Percentiles rank a stretch among this genome's conserved stretches.
phyloP scores from a whole-genome alignment of 106 monocot species.

The Dendrobium nobile region DNA sequence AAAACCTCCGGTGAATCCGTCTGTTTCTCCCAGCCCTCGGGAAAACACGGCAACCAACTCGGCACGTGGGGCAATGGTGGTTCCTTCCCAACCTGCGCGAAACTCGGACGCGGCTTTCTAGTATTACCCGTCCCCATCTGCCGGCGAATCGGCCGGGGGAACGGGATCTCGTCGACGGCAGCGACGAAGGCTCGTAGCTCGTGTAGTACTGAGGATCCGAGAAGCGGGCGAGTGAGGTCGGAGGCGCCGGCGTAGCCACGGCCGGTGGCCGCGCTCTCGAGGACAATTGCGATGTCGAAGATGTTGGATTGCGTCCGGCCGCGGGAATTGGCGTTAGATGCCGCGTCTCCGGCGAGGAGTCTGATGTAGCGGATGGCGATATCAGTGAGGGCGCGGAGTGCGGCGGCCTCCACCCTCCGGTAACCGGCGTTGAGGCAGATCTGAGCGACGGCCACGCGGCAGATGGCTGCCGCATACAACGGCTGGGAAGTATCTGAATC shows the following conservation, averaged over 20 bases:
- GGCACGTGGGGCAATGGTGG: constrained; percentile 50
- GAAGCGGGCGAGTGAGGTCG: constrained; percentile 17
- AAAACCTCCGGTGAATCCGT: not conserved
- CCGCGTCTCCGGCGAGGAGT: constrained; percentile 28
- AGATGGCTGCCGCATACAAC: constrained; percentile 18
- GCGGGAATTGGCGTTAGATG: constrained; percentile 24
- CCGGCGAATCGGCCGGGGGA: constrained; percentile 29
- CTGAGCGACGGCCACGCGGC: constrained; percentile 47
- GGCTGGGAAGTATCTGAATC: not conserved
- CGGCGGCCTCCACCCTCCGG: constrained; percentile 28
- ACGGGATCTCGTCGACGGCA: constrained; percentile 39
- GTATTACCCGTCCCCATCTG: too few species aligned
- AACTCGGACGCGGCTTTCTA: not conserved
- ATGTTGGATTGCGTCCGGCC: constrained; percentile 53
- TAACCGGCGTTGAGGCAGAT: constrained; percentile 43
- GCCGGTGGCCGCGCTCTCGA: constrained; percentile 25
- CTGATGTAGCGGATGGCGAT: constrained; percentile 33
- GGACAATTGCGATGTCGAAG: constrained; percentile 33
- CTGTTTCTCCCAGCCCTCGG: constrained; percentile 10
- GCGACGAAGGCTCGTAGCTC: constrained; percentile 36
- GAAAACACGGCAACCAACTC: constrained; percentile 59
- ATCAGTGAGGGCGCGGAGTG: constrained; percentile 43
- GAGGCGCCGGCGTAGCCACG: constrained; percentile 43
- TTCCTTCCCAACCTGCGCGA: constrained; percentile 18
- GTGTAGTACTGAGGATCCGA: constrained; percentile 24